phyloP scores from a whole-genome alignment of 805 yeast genomes.

The Kodamaea hsintzibuensis region DNA sequence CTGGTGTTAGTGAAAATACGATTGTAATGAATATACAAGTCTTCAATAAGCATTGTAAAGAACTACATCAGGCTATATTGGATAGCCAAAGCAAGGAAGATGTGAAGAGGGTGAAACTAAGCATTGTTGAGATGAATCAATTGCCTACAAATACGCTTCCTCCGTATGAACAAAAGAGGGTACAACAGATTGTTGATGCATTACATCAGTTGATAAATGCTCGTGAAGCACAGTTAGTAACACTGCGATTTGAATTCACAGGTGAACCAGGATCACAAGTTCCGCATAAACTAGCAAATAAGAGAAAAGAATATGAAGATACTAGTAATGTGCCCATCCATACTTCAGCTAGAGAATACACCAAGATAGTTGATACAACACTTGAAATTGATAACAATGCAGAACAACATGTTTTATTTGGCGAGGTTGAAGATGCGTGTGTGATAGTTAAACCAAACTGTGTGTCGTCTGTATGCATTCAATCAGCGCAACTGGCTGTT shows the following conservation, averaged over 20 bases:
- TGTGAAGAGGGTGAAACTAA: constrained; percentile 2
- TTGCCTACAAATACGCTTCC: constrained; percentile 3
- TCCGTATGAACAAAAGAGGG: constrained; percentile 24
- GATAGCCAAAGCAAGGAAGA: constrained; percentile 7
- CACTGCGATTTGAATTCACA: constrained; percentile 23
- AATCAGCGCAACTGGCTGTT: constrained; percentile 16
- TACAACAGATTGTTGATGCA: constrained; percentile 16
- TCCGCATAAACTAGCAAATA: neutral
- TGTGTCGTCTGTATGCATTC: constrained; percentile 26
- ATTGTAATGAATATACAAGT: neutral
- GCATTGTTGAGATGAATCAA: constrained; percentile 1
- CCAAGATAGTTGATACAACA: neutral
- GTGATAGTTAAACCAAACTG: neutral
- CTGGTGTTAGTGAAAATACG: constrained; percentile 1
- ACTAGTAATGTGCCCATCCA: neutral
- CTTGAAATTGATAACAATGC: neutral
- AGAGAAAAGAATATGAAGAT: neutral
- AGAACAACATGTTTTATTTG: constrained; percentile 15
- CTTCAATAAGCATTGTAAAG: neutral
- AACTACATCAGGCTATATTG: constrained; percentile 12
- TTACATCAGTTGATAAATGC: constrained; percentile 23
- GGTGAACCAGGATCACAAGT: constrained; percentile 29
- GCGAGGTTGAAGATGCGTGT: constrained; percentile 12
- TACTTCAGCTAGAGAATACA: constrained; percentile 1
- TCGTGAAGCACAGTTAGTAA: constrained; percentile 16